Evolutionary conservation across 352 stramenopile genomes (phyloP).

Genomic region (Phytophthora quininea): DNA sequence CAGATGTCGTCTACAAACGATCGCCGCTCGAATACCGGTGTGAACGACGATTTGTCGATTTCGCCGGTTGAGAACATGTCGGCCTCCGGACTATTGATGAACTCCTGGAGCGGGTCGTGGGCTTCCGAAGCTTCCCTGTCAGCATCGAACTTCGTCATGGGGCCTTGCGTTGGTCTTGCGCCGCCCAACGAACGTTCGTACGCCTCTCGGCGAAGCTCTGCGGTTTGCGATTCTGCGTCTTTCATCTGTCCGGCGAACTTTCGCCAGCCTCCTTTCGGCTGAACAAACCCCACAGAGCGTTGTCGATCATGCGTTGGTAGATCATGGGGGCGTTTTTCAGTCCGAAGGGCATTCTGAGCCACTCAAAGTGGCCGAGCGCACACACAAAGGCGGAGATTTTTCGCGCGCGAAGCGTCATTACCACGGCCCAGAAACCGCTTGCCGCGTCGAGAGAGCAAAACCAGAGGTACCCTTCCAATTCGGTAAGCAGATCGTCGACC

Average conservation of each 20-base stretch:
- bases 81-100: constrained; percentile 1
- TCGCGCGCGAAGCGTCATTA: not conserved
- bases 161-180: too few relatives aligned
- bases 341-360: not conserved
- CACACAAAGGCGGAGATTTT: not conserved
- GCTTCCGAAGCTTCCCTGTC: not conserved
- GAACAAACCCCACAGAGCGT: not conserved
- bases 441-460: not conserved
- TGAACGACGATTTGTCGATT: not conserved
- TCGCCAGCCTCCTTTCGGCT: constrained; percentile 1
- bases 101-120: not conserved
- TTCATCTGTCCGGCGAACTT: not conserved
- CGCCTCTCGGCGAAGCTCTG: not conserved
- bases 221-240: not conserved
- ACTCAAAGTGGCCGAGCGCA: not conserved
- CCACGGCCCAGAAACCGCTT: not conserved
- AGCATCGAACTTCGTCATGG: not conserved
- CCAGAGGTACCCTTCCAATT: not conserved
- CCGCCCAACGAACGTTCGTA: not conserved
- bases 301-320: not conserved
- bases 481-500: not conserved
- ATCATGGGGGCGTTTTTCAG: not conserved
- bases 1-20: constrained; percentile 28
- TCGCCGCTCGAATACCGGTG: constrained; percentile 9
- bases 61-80: constrained; percentile 15